Conservation (phyloP, 2,329 filamentous ascomycete genomes). For the Penicillium sp. region DNA sequence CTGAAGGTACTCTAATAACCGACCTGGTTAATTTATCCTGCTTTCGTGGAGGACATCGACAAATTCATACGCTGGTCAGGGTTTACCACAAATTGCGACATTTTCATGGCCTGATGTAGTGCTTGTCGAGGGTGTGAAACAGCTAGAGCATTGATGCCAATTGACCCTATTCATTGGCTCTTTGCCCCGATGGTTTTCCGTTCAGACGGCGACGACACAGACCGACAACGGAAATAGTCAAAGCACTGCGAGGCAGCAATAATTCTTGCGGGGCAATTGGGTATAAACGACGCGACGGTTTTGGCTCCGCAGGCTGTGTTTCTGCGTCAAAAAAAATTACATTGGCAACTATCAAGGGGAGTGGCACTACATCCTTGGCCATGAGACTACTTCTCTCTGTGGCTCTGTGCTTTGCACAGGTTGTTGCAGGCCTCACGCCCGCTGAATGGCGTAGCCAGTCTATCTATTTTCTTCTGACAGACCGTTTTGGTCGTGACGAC, state of each 20-base stretch:
- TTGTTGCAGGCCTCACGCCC: constrained; percentile 26
- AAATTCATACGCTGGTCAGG: background rate
- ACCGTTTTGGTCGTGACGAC: constrained; percentile 44
- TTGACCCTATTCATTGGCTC: background rate
- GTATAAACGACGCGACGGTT: background rate
- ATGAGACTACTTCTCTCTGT: constrained; percentile 1
- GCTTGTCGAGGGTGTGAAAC: background rate
- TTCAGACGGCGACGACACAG: background rate
- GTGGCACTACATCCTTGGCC: background rate
- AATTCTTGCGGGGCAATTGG: background rate
- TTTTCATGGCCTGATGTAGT: background rate
- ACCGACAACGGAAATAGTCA: background rate
- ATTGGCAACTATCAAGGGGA: background rate
- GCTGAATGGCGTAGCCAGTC: constrained; percentile 43
- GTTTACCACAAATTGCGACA: background rate
- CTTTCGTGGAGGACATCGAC: background rate
- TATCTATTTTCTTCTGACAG: constrained; percentile 48
- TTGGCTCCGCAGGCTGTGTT: no score
- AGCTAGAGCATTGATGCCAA: background rate
- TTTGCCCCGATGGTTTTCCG: background rate
- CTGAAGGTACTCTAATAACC: background rate
- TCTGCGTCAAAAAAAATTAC: background rate
- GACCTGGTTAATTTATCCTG: background rate
- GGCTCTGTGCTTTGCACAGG: constrained; percentile 11
- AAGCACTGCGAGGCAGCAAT: background rate